phyloP scores from a whole-genome alignment of 192 early-diverging fungal species.

The Coemansia asiatica region DNA sequence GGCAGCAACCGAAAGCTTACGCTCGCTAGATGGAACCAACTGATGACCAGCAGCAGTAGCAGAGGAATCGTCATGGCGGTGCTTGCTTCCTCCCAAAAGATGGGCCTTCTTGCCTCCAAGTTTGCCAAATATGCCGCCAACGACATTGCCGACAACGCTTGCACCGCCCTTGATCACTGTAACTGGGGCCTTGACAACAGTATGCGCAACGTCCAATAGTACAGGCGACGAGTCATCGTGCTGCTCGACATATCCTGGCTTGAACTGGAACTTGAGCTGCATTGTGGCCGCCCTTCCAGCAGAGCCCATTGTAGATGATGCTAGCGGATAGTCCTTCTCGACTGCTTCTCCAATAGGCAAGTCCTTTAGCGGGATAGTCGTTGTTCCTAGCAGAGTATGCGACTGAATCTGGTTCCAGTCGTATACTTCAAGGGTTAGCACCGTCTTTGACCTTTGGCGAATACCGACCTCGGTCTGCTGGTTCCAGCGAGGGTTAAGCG shows the following conservation, averaged over 20 bases:
- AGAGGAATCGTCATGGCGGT: neutral
- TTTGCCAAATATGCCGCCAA: conserved; percentile 44
- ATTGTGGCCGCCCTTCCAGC: conserved; percentile 54
- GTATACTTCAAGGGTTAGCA: conserved; percentile 65
- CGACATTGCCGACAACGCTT: conserved; percentile 52
- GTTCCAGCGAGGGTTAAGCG: conserved; percentile 69
- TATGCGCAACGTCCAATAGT: conserved; percentile 59
- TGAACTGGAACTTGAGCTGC: conserved; percentile 61
- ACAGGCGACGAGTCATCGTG: conserved; percentile 55
- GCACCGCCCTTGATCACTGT: conserved; percentile 59
- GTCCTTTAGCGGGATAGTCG: conserved; percentile 57
- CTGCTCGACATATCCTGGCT: conserved; percentile 60
- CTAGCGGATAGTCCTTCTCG: conserved; percentile 50
- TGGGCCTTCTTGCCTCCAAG: conserved; percentile 41
- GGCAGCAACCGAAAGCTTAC: conserved; percentile 21
- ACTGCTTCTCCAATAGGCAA: conserved; percentile 57
- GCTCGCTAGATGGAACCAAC: neutral
- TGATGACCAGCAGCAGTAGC: neutral
- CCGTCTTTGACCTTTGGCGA: conserved; percentile 55
- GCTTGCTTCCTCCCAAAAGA: conserved; percentile 18
- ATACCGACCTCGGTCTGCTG: conserved; percentile 66
- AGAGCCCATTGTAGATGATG: conserved; percentile 14
- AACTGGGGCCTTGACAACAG: conserved; percentile 60
- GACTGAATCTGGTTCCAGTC: conserved; percentile 79
- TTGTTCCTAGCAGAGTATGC: conserved; percentile 60